These are phyloP conservation scores for Pythium chondricola DNA, from an alignment of 352 stramenopile species.

Conservation along the genomic window DNA sequence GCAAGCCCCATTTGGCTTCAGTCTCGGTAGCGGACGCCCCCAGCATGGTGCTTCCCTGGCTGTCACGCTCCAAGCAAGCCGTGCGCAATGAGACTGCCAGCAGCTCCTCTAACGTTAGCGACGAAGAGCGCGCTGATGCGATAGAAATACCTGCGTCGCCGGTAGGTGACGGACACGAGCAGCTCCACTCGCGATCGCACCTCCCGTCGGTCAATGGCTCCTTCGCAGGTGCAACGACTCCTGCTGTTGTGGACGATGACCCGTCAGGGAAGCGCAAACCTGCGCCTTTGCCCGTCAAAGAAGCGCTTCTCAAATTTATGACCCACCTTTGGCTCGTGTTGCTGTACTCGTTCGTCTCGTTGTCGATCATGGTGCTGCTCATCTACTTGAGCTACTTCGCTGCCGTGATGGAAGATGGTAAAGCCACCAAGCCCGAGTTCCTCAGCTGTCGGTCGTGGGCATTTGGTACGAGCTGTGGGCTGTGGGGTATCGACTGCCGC, in stretches of 20 bases:
- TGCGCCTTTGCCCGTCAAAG: neutral
- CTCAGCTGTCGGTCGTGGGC: conserved; percentile 63
- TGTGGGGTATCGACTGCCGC: conserved; percentile 38
- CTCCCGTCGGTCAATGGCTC: neutral
- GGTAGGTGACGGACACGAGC: conserved; percentile 3
- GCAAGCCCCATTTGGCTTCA: too few species aligned
- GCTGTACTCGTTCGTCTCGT: conserved; percentile 39
- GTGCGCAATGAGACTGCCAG: neutral
- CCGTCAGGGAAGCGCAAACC: conserved; percentile 13
- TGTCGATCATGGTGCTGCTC: conserved; percentile 45
- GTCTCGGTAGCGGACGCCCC: too few species aligned
- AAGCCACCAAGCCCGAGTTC: conserved; percentile 32
- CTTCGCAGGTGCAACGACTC: neutral
- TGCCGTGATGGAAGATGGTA: conserved; percentile 42
- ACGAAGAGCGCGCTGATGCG: neutral
- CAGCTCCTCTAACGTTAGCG: neutral
- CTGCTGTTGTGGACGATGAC: neutral
- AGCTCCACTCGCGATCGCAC: conserved; percentile 7
- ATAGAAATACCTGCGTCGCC: conserved; percentile 12
- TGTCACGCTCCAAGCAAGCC: neutral
- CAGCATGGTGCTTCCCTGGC: neutral
- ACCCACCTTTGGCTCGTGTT: conserved; percentile 27
- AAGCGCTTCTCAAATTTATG: conserved; percentile 12
- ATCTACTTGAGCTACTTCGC: conserved; percentile 77
- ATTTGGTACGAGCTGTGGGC: conserved; percentile 52